Evolutionary conservation across 2,329 filamentous ascomycete species (phyloP), one percentile per base, ranked within the genome.

Genomic region (Kalaharituber pfeilii): DNA sequence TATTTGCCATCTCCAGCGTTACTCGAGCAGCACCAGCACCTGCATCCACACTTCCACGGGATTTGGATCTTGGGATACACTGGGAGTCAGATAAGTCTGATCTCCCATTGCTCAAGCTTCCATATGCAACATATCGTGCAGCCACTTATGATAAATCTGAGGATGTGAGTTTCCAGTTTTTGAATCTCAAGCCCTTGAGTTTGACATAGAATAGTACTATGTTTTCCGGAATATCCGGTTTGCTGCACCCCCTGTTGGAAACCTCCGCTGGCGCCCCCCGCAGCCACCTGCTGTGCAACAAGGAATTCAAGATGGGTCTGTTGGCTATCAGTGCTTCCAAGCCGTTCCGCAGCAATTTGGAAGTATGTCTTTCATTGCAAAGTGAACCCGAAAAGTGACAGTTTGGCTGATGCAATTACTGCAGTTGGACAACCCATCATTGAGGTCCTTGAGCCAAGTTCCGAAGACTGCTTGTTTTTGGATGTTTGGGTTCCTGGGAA

Each of bases 391-490:
- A 20, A 49, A 20, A 49, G 25, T 11, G 27, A 25, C n/a, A n/a
- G n/a, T n/a, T n/a, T n/a, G n/a, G n/a, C n/a, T n/a, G n/a, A n/a
- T 15, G 11, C 29, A 25, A 7, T 50, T 20, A 9, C 26, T 45
- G 49, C 51, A 63, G 56, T 60, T 51, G 62, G 53, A 13, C 61
- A 62, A 44, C 61, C 61, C 9, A 26, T 63, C 11, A 26, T 61
- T 26, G 33, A 54, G 30, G 56, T 56, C 3, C 52, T 60, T 5
- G 61, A 64, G 30, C 59, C 56, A n/a, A 56, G 49, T 9, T 62
- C 61, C 11, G 72, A 75, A 59, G 72, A 75, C 55, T 75, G 73
- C 56, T 66, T 75, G 1, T 73, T 73, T 58, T 68, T 75, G 11
- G 72, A 75, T 58, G 59, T 75, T n/a, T 70, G 70, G 42, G 71